Evolutionary conservation across 2,329 filamentous ascomycete species (phyloP).

Genomic region (Monilinia fructicola): DNA sequence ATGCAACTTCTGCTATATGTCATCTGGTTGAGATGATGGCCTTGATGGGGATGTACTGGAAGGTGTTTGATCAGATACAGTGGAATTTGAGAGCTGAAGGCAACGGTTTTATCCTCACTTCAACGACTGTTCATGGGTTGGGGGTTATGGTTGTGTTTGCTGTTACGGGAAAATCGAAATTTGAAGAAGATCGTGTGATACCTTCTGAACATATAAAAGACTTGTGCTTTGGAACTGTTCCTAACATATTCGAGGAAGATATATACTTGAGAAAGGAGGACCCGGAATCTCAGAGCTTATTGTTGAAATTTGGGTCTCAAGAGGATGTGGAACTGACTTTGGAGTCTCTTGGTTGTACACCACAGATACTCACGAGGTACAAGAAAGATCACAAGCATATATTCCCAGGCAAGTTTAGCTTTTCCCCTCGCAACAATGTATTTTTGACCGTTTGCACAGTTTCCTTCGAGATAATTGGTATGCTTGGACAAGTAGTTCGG

Average conservation of each 20-base stretch:
- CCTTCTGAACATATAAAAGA: constrained; percentile 55
- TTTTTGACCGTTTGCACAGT: constrained; percentile 45
- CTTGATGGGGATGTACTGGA: constrained; percentile 55
- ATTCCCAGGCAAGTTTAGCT: constrained; percentile 33
- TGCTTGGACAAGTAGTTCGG: constrained; percentile 53
- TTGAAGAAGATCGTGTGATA: constrained; percentile 52
- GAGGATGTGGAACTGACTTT: constrained; percentile 54
- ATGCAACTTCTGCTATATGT: constrained; percentile 41
- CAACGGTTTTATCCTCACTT: constrained; percentile 42
- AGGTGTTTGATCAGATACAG: constrained; percentile 53
- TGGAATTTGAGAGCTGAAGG: constrained; percentile 50
- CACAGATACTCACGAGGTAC: constrained; percentile 50
- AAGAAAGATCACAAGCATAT: constrained; percentile 38
- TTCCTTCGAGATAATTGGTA: constrained; percentile 58
- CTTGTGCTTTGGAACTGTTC: constrained; percentile 55
- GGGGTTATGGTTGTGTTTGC: constrained; percentile 57
- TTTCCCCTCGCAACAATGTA: background rate
- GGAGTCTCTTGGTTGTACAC: constrained; percentile 54
- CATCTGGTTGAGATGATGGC: constrained; percentile 42
- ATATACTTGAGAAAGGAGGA: constrained; percentile 41
- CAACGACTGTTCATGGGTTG: constrained; percentile 46
- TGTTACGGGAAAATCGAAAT: constrained; percentile 50
- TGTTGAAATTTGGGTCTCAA: constrained; percentile 51
- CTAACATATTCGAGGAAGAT: constrained; percentile 53
- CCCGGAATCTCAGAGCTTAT: constrained; percentile 36